Evolutionary conservation across 768 basidiomycete genomes (phyloP).

Genomic region (Tylopilus vinaceipallidus): DNA sequence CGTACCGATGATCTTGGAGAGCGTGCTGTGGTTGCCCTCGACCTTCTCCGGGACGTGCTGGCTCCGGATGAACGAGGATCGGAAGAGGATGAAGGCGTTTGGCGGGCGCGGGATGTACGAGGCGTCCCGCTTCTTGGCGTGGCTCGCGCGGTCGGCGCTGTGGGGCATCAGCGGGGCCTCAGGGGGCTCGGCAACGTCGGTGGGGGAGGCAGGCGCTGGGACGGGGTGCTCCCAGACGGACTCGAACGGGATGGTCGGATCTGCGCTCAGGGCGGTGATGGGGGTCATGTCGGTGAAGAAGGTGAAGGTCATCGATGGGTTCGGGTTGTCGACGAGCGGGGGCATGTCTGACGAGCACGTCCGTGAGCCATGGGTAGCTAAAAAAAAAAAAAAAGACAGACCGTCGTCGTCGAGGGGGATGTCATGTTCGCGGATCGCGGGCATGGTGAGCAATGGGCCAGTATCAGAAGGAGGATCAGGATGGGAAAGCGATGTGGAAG

Average conservation of each 20-base stretch:
- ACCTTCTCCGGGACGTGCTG: slow-evolving; percentile 74
- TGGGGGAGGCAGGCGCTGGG: slow-evolving; percentile 18
- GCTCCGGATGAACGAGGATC: slow-evolving; percentile 72
- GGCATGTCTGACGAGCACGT: slow-evolving; percentile 42
- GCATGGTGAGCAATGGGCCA: slow-evolving; percentile 15
- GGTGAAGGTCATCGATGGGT: slow-evolving; percentile 55
- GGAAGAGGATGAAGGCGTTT: slow-evolving; percentile 84
- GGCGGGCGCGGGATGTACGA: slow-evolving; percentile 81
- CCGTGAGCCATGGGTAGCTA: slow-evolving; percentile 8
- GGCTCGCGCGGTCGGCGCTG: slow-evolving; percentile 41
- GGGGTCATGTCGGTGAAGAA: slow-evolving; percentile 61
- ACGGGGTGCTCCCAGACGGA: slow-evolving; percentile 29
- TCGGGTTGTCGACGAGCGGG: slow-evolving; percentile 52
- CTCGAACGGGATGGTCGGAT: slow-evolving; percentile 35
- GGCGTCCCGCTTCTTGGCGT: slow-evolving; percentile 64
- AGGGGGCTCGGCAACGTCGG: slow-evolving; percentile 13
- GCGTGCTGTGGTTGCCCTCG: slow-evolving; percentile 75
- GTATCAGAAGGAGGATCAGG: slow-evolving; percentile 11
- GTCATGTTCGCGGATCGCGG: slow-evolving; percentile 29
- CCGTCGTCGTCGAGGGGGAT: slow-evolving; percentile 37
- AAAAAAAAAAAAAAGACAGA: slow-evolving; percentile 11
- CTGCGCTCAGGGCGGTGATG: slow-evolving; percentile 43
- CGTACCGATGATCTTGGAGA: slow-evolving; percentile 79
- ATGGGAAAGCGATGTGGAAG: slow-evolving; percentile 7
- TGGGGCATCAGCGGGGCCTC: slow-evolving; percentile 24